Conservation (phyloP, 208 protist species). For the Trypanosoma vivax region DNA sequence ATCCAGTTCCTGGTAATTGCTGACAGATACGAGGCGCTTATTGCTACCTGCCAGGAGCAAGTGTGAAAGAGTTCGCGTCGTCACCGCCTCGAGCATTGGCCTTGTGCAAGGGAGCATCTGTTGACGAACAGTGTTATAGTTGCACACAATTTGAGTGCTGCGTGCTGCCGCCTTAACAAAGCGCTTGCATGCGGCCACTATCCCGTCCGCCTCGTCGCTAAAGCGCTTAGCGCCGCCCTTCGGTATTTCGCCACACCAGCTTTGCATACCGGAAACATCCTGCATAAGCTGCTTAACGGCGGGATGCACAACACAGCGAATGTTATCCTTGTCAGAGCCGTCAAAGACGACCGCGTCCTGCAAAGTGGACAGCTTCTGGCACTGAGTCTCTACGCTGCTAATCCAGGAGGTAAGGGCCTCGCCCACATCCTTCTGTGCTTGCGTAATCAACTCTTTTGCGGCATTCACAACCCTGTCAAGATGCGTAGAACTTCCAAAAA, state of each 20-base stretch:
- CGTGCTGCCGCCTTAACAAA: constrained; percentile 39
- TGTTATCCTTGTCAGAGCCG: constrained; percentile 23
- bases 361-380: constrained; percentile 32
- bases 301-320: constrained; percentile 53
- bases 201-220: constrained; percentile 26
- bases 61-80: constrained; percentile 45
- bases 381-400: constrained; percentile 29
- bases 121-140: constrained; percentile 78
- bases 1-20: constrained; percentile 80
- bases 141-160: constrained; percentile 72
- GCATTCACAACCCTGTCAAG: constrained; percentile 33
- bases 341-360: constrained; percentile 39
- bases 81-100: constrained; percentile 51
- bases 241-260: constrained; percentile 23
- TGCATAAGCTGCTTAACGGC: constrained; percentile 52
- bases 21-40: constrained; percentile 38
- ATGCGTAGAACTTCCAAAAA: constrained; percentile 41
- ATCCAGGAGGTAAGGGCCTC: constrained; percentile 23
- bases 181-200: constrained; percentile 43
- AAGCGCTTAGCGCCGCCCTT: constrained; percentile 2
- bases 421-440: constrained; percentile 12
- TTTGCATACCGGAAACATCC: constrained; percentile 61
- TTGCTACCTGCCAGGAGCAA: constrained; percentile 49
- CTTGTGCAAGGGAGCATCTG: constrained; percentile 73
- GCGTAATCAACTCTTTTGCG: constrained; percentile 27